Evolutionary conservation across 169 alveolate genomes (phyloP), one percentile per base, ranked within the genome.

Genomic region (Eimeria brunetti): DNA sequence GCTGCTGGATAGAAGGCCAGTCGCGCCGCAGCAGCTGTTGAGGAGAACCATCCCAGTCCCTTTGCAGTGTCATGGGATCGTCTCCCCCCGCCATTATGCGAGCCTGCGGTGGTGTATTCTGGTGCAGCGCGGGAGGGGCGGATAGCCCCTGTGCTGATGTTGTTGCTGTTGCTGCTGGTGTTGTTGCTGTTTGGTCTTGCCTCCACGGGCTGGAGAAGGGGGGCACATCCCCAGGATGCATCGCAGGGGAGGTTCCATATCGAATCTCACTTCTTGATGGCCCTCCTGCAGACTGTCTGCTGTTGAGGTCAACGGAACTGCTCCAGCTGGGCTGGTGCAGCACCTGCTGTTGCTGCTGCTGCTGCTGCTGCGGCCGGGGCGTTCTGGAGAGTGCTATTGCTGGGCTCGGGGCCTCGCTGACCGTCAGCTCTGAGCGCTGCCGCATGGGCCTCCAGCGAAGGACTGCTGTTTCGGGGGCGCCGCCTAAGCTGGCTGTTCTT

Each of bases 291-390:
- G 49, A 11, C 53, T 83, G 90, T 7, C 73, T 83, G n/a, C 51
- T 12, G 73, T 14, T 83, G 90, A 16, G 88, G 88, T 44, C 41
- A 14, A 9, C 16, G 62, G 89, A 11, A n/a, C 56, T 51, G 56
- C 58, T 33, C 56, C 44, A 38, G 38, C 67, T 49, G 0, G 73
- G 78, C 49, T 84, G 91, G 58, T 41, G 73, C 36, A 8, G n/a
- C 51, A 30, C 76, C 58, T 84, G 91, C 53, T 56, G 91, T 20
- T 84, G 91, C 44, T 58, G 73, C 49, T 83, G 91, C 24, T 51
- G 91, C 46, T n/a, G 91, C 58, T 56, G 91, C 91, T 84, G 91
- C 91, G 7, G 91, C 91, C 58, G 91, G 20, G 62, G 91, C 18
- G 38, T 36, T 16, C 91, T 33, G 0, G 36, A 30, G 20, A 0